Conservation (phyloP, 106 monocot genomes). For the Amphibolis antarctica region DNA sequence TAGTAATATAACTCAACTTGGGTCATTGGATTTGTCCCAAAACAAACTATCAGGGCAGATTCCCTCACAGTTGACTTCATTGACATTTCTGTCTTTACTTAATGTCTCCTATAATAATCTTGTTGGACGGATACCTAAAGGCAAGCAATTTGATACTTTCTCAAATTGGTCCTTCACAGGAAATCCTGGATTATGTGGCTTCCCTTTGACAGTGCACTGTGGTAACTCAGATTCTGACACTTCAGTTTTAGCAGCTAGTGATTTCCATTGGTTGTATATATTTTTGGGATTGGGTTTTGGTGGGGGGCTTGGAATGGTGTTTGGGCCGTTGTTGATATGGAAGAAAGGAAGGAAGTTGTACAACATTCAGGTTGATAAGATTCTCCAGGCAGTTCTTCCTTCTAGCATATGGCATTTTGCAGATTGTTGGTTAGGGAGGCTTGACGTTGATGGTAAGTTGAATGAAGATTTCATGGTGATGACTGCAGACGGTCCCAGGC, state of each 20-base stretch:
- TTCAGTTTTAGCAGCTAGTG: neutral
- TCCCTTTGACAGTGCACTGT: conserved; percentile 18
- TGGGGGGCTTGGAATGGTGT: conserved; percentile 28
- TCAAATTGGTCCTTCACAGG: conserved; percentile 24
- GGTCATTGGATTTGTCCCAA: conserved; percentile 55
- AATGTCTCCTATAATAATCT: conserved; percentile 50
- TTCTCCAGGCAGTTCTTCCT: conserved; percentile 19
- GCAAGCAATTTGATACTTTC: conserved; percentile 36
- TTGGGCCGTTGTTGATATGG: conserved; percentile 21
- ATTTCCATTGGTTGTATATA: conserved; percentile 15
- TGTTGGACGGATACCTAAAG: conserved; percentile 34
- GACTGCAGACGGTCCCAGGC: neutral
- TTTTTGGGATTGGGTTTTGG: conserved; percentile 44
- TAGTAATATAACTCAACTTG: conserved; percentile 29
- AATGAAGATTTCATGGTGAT: conserved; percentile 2
- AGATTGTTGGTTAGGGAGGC: conserved; percentile 14
- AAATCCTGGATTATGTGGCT: conserved; percentile 49
- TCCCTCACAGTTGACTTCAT: conserved; percentile 20
- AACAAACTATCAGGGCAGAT: conserved; percentile 52
- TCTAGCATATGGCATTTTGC: neutral
- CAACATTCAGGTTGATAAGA: conserved; percentile 16
- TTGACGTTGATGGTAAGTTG: conserved; percentile 12
- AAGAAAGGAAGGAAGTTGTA: conserved; percentile 19
- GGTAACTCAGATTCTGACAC: neutral
- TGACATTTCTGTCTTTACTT: conserved; percentile 44